phyloP scores from a whole-genome alignment of 2,329 filamentous ascomycete genomes.

The Helotiales sp. region DNA sequence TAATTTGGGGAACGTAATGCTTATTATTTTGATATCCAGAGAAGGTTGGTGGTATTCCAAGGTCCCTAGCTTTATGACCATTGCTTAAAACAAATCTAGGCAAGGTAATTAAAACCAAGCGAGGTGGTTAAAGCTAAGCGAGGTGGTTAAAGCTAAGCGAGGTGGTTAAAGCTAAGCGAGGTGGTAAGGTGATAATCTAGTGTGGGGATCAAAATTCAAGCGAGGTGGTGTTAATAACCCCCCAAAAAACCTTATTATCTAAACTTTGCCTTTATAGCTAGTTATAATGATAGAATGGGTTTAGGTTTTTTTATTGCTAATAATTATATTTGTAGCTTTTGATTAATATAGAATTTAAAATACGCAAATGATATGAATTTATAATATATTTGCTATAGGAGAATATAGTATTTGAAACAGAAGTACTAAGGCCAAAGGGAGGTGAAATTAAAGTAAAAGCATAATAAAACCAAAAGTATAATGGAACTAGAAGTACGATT shows the following conservation, averaged over 20 bases:
- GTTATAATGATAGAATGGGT: background rate
- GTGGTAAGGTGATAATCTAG: background rate
- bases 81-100: background rate
- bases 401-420: background rate
- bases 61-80: background rate
- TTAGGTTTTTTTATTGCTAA: background rate
- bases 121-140: background rate
- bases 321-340: background rate
- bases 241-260: background rate
- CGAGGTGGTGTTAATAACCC: background rate
- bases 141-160: too few relatives aligned
- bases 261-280: too few relatives aligned
- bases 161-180: too few relatives aligned
- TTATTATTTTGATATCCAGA: background rate
- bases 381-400: background rate
- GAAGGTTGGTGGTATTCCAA: background rate
- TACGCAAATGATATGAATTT: background rate
- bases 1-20: too few relatives aligned
- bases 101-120: background rate
- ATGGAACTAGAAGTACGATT: too few relatives aligned
- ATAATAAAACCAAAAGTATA: too few relatives aligned
- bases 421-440: background rate
- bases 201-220: background rate
- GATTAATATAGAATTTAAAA: background rate
- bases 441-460: background rate